Conservation (phyloP, 2,329 filamentous ascomycete species). For the Trichocomaceae sp. region DNA sequence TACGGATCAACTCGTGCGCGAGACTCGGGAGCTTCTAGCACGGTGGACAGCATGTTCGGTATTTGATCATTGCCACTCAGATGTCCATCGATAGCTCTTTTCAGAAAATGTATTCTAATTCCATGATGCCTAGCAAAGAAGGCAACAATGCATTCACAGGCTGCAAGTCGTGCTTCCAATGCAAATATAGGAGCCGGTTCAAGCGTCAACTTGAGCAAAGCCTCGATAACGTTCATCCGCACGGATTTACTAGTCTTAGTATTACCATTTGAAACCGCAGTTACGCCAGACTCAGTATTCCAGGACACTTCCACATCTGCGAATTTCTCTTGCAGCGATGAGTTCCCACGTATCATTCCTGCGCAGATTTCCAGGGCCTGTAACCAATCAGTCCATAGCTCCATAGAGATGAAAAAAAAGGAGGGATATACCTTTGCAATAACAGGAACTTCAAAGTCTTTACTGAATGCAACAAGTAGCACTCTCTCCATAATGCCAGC, state of each 20-base stretch:
- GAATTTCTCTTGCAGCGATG: slow-evolving; percentile 76
- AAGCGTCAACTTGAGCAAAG: slow-evolving; percentile 74
- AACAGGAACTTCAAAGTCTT: slow-evolving; percentile 65
- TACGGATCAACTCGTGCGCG: slow-evolving; percentile 70
- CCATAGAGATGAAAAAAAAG: background rate
- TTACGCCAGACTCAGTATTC: slow-evolving; percentile 20
- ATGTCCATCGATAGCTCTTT: slow-evolving; percentile 83
- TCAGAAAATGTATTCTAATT: slow-evolving; percentile 78
- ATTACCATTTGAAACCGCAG: slow-evolving; percentile 30
- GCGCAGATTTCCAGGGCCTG: slow-evolving; percentile 78
- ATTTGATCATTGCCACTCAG: slow-evolving; percentile 69
- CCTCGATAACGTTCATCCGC: slow-evolving; percentile 86
- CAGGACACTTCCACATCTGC: slow-evolving; percentile 70
- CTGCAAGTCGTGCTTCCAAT: slow-evolving; percentile 75
- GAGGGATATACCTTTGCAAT: slow-evolving; percentile 66
- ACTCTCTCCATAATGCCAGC: slow-evolving; percentile 72
- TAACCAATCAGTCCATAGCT: slow-evolving; percentile 11
- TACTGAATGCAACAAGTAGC: slow-evolving; percentile 74
- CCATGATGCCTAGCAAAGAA: slow-evolving; percentile 79
- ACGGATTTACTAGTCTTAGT: slow-evolving; percentile 43
- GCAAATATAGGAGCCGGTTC: slow-evolving; percentile 59
- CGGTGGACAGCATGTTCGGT: slow-evolving; percentile 78
- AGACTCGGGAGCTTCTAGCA: slow-evolving; percentile 61
- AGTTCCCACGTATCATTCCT: slow-evolving; percentile 78
- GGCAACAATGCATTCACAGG: slow-evolving; percentile 84